Base-by-base conservation (phyloP, 306 rosid species). In the Luffa acutangula region DNA sequence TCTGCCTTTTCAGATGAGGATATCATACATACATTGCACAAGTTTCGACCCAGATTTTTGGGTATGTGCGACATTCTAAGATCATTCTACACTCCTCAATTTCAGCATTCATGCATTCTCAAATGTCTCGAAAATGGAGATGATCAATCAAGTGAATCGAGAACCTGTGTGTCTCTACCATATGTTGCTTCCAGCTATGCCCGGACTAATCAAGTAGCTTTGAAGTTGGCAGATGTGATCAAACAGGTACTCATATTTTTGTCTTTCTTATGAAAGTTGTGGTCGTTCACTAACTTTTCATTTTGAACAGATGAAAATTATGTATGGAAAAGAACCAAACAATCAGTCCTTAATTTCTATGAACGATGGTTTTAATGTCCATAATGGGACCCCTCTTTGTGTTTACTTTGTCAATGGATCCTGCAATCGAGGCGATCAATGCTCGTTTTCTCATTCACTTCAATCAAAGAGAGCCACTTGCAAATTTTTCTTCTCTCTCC, bases 381-480 rank as follows among this genome's bases (percentile, higher is more conserved):
- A 81, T 59, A 76, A 42, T 54, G 86, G 81, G 80, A 80, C 82
- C 74, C 33, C 98, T 84, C 76, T 89, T 64, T 91, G 98, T 79
- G 75, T 79, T 25, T 89, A 36, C 83, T 93, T 88, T 78, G 25
- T 77, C 17, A 88, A 57, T 1, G 98, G 97, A 69, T 78, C 12
- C 78, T 91, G 98, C 86, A 85, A 60, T 77, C 86, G 88, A 84
- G 96, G 90, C 62, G 82, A 79, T 80, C 49, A 81, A 52, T 93
- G 98, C 86, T n/a, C 20, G 52, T 93, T 80, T 88, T 87, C 97
- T 80, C 98, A 91, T 82, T 90, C 96, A 71, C 78, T 72, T 64
- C 84, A 87, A 70, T 88, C 91, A 31, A 86, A 80, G 84, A 88
- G 80, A 82, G 87, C 93, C 46, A 77, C 80, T 60, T 93, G 98